Conservation (phyloP, 148 eudicot genomes). For the Vaccinium corymbosum region DNA sequence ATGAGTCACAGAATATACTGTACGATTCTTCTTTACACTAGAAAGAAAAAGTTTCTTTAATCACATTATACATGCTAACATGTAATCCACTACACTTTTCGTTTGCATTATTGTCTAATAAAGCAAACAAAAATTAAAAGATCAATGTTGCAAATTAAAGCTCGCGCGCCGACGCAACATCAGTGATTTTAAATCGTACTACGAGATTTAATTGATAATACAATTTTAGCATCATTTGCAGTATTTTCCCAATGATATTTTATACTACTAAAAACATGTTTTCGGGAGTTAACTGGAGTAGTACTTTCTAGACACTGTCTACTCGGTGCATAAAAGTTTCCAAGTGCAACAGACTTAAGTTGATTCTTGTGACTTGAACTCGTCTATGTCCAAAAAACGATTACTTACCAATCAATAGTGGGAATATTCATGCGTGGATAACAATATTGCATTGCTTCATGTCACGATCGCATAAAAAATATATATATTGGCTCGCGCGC, state of each 20-base stretch:
- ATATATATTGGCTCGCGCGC: neutral
- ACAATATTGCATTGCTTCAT: neutral
- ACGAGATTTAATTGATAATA: neutral
- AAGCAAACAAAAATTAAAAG: neutral
- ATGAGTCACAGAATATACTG: conserved; percentile 9
- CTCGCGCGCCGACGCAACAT: too few species aligned
- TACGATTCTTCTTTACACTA: neutral
- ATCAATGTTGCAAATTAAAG: neutral
- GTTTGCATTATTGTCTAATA: conserved; percentile 2
- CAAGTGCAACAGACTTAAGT: neutral
- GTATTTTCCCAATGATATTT: too few species aligned
- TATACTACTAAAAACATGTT: too few species aligned
- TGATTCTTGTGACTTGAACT: neutral
- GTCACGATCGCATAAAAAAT: too few species aligned
- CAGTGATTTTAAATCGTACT: neutral
- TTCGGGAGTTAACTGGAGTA: too few species aligned
- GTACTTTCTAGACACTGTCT: neutral
- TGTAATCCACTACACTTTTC: conserved; percentile 3
- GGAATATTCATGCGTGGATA: neutral
- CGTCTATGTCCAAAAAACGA: too few species aligned
- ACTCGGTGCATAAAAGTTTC: neutral
- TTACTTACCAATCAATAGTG: neutral
- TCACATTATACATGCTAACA: neutral
- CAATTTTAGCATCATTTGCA: too few species aligned
- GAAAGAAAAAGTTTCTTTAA: neutral